Evolutionary conservation across 768 basidiomycete genomes (phyloP).

Genomic region (Mycena galopus): DNA sequence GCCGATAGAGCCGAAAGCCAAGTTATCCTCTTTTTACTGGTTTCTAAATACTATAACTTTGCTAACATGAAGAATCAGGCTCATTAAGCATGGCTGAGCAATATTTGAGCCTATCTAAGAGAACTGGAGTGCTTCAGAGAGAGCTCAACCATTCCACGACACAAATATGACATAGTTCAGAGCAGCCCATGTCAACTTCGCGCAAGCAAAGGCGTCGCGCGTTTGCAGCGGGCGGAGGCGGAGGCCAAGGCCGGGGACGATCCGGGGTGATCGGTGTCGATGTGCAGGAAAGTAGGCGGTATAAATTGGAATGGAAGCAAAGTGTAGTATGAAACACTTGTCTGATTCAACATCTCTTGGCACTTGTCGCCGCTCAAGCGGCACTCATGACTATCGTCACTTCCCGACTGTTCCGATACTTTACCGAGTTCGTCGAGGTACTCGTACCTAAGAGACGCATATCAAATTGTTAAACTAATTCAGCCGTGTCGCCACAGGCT

Average conservation of each 20-base stretch:
- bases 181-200: no score
- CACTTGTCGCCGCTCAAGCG: conserved; percentile 3
- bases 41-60: no score
- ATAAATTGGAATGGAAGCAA: conserved; percentile 9
- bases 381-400: conserved; percentile 10
- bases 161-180: no score
- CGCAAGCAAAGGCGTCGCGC: conserved; percentile 19
- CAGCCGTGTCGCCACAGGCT: neutral
- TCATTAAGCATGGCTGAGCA: no score
- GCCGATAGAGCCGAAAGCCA: no score
- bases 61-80: no score
- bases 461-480: no score
- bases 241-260: neutral
- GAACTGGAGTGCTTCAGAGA: neutral
- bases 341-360: conserved; percentile 11
- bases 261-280: neutral
- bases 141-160: no score
- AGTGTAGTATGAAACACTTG: neutral
- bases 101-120: no score
- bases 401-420: no score
- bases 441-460: no score
- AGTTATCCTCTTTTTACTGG: no score
- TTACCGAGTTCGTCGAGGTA: neutral
- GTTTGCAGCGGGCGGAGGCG: neutral
- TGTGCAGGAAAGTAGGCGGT: neutral